Evolutionary conservation across 106 monocot species (phyloP).

Genomic region (Dendrobium officinale): DNA sequence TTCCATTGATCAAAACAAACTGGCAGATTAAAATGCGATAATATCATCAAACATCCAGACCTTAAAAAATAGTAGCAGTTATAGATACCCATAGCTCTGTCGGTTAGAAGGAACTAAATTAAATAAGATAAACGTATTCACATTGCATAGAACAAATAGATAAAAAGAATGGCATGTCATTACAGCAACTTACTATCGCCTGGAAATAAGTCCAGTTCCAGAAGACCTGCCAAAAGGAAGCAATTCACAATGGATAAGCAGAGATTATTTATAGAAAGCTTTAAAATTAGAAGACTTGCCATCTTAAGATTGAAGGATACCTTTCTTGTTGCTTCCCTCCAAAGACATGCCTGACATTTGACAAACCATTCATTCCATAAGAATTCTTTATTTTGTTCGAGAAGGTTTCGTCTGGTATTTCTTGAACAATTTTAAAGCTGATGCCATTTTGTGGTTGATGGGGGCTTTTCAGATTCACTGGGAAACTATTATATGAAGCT

Average conservation of each 20-base stretch:
- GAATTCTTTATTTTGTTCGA: constrained; percentile 30
- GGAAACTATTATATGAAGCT: constrained; percentile 18
- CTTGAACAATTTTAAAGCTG: constrained; percentile 26
- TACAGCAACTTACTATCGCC: constrained; percentile 26
- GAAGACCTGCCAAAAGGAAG: constrained; percentile 19
- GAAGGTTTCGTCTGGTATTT: constrained; percentile 38
- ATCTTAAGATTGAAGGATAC: constrained; percentile 13
- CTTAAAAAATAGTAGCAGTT: too few relatives aligned
- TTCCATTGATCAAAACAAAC: too few relatives aligned
- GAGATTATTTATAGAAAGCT: too few relatives aligned
- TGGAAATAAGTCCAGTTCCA: constrained; percentile 27
- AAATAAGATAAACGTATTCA: too few relatives aligned
- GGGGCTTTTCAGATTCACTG: constrained; percentile 2
- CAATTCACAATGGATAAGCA: neutral
- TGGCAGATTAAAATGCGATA: too few relatives aligned
- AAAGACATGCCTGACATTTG: constrained; percentile 33
- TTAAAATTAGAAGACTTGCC: neutral
- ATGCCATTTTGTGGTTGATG: constrained; percentile 30
- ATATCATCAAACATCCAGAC: too few relatives aligned
- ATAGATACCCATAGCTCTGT: too few relatives aligned
- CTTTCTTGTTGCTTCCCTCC: constrained; percentile 53
- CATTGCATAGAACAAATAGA: too few relatives aligned
- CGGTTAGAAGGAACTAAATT: too few relatives aligned
- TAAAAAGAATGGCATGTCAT: too few relatives aligned
- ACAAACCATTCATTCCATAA: constrained; percentile 28